phyloP scores from a whole-genome alignment of 2,329 filamentous ascomycete genomes.

The Metarhizium humberi region DNA sequence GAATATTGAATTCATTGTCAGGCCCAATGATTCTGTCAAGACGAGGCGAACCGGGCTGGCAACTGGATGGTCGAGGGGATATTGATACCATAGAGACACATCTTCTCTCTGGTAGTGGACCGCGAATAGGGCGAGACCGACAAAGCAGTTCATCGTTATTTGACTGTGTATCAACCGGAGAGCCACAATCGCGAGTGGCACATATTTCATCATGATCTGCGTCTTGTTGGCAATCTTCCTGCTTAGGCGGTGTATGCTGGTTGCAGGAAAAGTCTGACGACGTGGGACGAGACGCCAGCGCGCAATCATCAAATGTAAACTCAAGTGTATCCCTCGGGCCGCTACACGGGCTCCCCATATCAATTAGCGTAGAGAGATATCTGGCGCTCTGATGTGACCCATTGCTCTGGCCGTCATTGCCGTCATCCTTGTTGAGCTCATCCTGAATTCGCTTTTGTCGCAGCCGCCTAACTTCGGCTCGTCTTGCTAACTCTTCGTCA shows the following conservation, averaged over 20 bases:
- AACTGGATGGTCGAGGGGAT: slow-evolving; percentile 2
- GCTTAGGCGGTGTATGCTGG: background rate
- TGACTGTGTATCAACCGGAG: background rate
- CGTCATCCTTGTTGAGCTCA: slow-evolving; percentile 40
- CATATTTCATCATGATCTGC: background rate
- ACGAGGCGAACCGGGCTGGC: slow-evolving; percentile 4
- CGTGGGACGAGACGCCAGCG: background rate
- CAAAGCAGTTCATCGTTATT: background rate
- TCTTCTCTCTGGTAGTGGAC: background rate
- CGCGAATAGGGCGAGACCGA: background rate
- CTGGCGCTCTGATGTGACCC: slow-evolving; percentile 16
- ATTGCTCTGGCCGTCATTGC: slow-evolving; percentile 23
- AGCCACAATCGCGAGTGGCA: background rate
- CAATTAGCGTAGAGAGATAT: slow-evolving; percentile 16
- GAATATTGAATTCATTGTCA: slow-evolving; percentile 19
- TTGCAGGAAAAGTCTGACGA: slow-evolving; percentile 1
- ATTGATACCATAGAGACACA: background rate
- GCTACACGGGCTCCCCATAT: slow-evolving; percentile 20
- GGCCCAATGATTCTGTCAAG: slow-evolving; percentile 10
- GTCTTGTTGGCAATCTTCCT: background rate
- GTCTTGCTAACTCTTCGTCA: slow-evolving; percentile 42
- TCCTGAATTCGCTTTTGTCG: slow-evolving; percentile 49
- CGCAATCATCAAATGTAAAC: slow-evolving; percentile 21
- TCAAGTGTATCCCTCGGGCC: slow-evolving; percentile 42
- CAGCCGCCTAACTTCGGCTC: slow-evolving; percentile 46